Evolutionary conservation across 2,329 filamentous ascomycete species (phyloP).

Genomic region (Pyrenochaeta sp.): DNA sequence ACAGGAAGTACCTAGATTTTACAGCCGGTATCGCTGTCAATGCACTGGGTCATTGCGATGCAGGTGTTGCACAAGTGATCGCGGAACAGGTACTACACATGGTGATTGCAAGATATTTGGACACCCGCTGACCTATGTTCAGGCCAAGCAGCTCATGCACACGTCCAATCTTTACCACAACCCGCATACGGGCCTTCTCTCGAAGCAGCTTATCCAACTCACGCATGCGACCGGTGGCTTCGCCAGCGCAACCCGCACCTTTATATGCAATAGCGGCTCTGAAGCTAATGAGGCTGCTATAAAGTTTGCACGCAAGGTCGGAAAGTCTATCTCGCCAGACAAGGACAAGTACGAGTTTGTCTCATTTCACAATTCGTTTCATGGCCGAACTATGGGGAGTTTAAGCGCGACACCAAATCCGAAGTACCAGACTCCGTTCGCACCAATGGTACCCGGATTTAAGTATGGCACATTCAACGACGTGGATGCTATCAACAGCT

Average conservation of each 20-base stretch:
- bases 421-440: conserved; percentile 95
- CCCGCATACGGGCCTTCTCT: conserved; percentile 90
- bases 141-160: conserved; percentile 78
- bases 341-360: conserved; percentile 83
- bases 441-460: conserved; percentile 95
- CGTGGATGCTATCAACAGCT: conserved; percentile 70
- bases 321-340: conserved; percentile 75
- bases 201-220: conserved; percentile 82
- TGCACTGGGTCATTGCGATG: conserved; percentile 87
- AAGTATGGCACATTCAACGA: conserved; percentile 88
- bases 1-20: conserved; percentile 89
- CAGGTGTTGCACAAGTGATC: conserved; percentile 77
- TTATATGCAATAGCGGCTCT: conserved; percentile 94
- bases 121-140: conserved; percentile 22
- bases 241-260: conserved; percentile 80
- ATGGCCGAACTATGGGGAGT: conserved; percentile 94
- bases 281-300: conserved; percentile 98
- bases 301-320: conserved; percentile 94
- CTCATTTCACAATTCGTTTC: conserved; percentile 91
- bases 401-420: conserved; percentile 97
- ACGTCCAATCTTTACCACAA: conserved; percentile 98
- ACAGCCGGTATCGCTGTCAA: conserved; percentile 97
- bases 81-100: conserved; percentile 73
- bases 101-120: background rate
- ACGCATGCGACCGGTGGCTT: conserved; percentile 83